These are phyloP conservation scores for Neoascochyta sp. DNA, from an alignment of 2,329 filamentous ascomycete species.

Conservation along the genomic window DNA sequence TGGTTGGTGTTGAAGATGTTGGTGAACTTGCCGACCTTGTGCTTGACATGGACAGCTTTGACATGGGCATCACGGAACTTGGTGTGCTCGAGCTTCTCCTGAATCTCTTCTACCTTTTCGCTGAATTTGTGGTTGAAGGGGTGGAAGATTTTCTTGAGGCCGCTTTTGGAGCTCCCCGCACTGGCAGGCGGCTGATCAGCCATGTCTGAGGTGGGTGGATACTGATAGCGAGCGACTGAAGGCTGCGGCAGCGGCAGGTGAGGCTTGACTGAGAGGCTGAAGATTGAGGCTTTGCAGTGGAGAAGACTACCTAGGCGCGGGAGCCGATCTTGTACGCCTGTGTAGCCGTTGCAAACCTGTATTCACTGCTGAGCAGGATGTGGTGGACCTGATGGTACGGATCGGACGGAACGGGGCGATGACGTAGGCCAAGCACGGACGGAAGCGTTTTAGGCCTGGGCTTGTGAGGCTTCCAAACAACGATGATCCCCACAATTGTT, in stretches of 20 bases:
- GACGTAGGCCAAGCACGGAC: conserved; percentile 12
- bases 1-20: conserved; percentile 80
- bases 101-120: conserved; percentile 31
- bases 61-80: conserved; percentile 50
- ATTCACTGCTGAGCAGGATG: conserved; percentile 19
- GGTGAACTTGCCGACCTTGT: conserved; percentile 61
- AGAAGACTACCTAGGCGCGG: conserved; percentile 11
- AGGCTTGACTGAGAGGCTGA: conserved; percentile 18
- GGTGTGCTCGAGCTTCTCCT: conserved; percentile 46
- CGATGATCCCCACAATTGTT: no score
- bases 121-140: conserved; percentile 34
- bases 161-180: conserved; percentile 24
- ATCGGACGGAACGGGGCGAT: conserved; percentile 10
- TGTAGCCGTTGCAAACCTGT: conserved; percentile 19
- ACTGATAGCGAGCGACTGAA: conserved; percentile 7
- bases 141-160: conserved; percentile 39
- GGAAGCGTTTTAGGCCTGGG: no score
- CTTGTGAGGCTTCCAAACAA: no score
- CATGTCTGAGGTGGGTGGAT: conserved; percentile 16
- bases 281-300: conserved; percentile 14
- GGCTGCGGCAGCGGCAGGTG: conserved; percentile 5
- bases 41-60: conserved; percentile 56
- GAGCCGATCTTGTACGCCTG: conserved; percentile 18
- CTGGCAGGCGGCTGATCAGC: no score
- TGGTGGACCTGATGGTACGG: no score